Evolutionary conservation across 768 basidiomycete genomes (phyloP).

Genomic region (Mycena polygramma): DNA sequence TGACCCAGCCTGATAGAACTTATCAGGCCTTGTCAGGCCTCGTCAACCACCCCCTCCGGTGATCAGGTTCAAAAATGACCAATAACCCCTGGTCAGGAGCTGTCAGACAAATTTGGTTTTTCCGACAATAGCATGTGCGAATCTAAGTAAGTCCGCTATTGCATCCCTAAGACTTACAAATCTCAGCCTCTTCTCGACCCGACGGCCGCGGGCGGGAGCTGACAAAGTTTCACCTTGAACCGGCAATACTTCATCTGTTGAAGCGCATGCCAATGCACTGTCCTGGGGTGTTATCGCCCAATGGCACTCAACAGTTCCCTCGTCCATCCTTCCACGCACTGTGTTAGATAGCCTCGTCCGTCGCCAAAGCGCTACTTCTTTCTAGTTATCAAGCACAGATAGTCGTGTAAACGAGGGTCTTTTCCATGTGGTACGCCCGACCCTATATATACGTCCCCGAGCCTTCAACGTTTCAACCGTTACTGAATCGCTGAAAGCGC

Average conservation of each 20-base stretch:
- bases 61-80: no score
- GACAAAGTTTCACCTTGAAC: background rate
- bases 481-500: background rate
- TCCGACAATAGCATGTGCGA: no score
- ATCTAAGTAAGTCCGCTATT: no score
- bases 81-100: no score
- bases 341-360: background rate
- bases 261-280: no score
- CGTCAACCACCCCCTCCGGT: no score
- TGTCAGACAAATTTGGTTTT: no score
- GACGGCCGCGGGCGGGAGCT: conserved; percentile 10
- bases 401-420: conserved; percentile 20
- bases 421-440: conserved; percentile 1
- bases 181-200: conserved; percentile 3
- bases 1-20: no score
- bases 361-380: conserved; percentile 26
- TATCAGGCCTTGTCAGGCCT: no score
- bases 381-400: background rate
- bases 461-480: background rate
- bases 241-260: conserved; percentile 13
- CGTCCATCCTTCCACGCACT: background rate
- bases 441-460: background rate
- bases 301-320: background rate
- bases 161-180: no score
- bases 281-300: background rate